Evolutionary conservation across 2,329 filamentous ascomycete genomes (phyloP).

Genomic region (Curvularia sp.): DNA sequence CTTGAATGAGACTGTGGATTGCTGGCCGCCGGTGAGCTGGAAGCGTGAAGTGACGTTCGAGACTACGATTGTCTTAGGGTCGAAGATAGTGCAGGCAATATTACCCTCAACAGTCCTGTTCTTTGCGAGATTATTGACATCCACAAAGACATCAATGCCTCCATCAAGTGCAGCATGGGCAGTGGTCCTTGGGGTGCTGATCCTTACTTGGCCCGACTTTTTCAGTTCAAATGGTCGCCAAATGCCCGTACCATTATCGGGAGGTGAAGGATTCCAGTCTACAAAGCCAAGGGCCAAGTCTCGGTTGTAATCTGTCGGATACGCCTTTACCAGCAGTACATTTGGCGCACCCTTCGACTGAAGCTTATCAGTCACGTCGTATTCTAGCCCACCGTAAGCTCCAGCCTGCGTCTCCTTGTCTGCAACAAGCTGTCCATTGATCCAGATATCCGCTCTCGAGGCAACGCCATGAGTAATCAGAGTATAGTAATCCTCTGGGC

Average conservation of each 20-base stretch:
- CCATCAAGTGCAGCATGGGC: slow-evolving; percentile 27
- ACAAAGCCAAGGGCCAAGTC: slow-evolving; percentile 67
- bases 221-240: slow-evolving; percentile 66
- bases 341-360: slow-evolving; percentile 57
- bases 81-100: slow-evolving; percentile 23
- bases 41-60: slow-evolving; percentile 5
- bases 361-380: slow-evolving; percentile 60
- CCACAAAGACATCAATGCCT: slow-evolving; percentile 29
- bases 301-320: slow-evolving; percentile 66
- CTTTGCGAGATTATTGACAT: slow-evolving; percentile 30
- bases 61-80: slow-evolving; percentile 11
- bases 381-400: slow-evolving; percentile 63
- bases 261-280: slow-evolving; percentile 68
- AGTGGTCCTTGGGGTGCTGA: slow-evolving; percentile 46
- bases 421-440: slow-evolving; percentile 64
- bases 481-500: slow-evolving; percentile 55
- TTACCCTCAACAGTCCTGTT: slow-evolving; percentile 9
- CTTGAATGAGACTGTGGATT: slow-evolving; percentile 5
- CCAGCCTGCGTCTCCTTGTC: slow-evolving; percentile 60
- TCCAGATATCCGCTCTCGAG: slow-evolving; percentile 65
- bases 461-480: slow-evolving; percentile 66
- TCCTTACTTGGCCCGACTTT: slow-evolving; percentile 57
- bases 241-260: slow-evolving; percentile 68
- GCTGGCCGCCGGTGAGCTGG: slow-evolving; percentile 2
- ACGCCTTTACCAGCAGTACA: slow-evolving; percentile 60